Conservation (phyloP, 2,329 filamentous ascomycete species). For the Nigrospora osmanthi region DNA sequence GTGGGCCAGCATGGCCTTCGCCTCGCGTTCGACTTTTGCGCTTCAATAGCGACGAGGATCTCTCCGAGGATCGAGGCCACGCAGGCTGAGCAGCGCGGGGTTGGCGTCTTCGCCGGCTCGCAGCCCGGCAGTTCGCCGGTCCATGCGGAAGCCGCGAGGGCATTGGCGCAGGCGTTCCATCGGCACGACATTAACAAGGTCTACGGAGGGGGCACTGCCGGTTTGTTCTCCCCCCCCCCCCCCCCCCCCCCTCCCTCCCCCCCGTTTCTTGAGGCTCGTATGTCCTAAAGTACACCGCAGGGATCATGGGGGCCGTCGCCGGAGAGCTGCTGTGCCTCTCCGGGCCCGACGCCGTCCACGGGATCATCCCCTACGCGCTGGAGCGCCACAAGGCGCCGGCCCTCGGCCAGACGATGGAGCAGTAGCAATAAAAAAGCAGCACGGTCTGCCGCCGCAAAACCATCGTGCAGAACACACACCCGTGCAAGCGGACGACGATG, state of each 20-base stretch:
- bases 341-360: conserved; percentile 77
- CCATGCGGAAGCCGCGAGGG: conserved; percentile 71
- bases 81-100: conserved; percentile 16
- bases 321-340: conserved; percentile 76
- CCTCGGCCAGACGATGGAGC: conserved; percentile 32
- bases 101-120: conserved; percentile 94
- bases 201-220: conserved; percentile 90
- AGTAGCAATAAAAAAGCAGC: conserved; percentile 56
- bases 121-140: conserved; percentile 62
- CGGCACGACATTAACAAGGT: conserved; percentile 73
- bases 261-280: too few relatives aligned
- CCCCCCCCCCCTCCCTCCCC: too few relatives aligned
- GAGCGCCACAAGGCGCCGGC: conserved; percentile 59
- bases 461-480: conserved; percentile 92
- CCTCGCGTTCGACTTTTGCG: too few relatives aligned
- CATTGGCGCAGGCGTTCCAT: conserved; percentile 67
- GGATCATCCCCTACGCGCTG: conserved; percentile 85
- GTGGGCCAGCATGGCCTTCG: too few relatives aligned
- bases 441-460: conserved; percentile 72
- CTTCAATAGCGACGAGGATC: too few relatives aligned
- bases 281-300: too few relatives aligned
- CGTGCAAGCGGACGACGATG: conserved; percentile 93
- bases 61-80: too few relatives aligned
- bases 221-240: conserved; percentile 21
- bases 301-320: conserved; percentile 87